phyloP scores from a whole-genome alignment of 306 rosid species.

The Prinsepia uniflora region DNA sequence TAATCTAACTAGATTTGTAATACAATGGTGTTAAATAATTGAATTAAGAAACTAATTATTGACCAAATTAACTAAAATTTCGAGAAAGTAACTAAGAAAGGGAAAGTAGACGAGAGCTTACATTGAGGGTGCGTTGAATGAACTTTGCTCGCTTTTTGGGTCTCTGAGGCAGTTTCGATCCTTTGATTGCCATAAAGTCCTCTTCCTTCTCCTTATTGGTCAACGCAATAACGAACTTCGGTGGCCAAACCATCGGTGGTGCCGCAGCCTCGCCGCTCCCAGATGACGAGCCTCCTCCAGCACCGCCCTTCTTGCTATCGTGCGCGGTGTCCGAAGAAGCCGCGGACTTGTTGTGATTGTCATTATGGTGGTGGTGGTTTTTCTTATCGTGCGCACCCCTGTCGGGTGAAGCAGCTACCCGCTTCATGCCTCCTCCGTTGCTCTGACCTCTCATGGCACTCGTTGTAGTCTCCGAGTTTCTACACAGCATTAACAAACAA shows the following conservation, averaged over 20 bases:
- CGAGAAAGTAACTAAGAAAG: neutral
- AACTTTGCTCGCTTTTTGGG: constrained; percentile 88
- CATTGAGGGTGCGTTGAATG: constrained; percentile 86
- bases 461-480: constrained; percentile 71
- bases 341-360: constrained; percentile 49
- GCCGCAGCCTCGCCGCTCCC: constrained; percentile 75
- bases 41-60: too few species aligned
- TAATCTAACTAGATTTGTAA: too few species aligned
- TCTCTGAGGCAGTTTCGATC: constrained; percentile 84
- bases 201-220: constrained; percentile 94
- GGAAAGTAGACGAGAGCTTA: constrained; percentile 40
- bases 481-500: constrained; percentile 21
- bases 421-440: constrained; percentile 52
- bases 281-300: constrained; percentile 59
- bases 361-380: constrained; percentile 23
- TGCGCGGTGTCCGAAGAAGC: constrained; percentile 88
- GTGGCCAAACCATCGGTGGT: constrained; percentile 69
- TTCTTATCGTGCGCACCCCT: constrained; percentile 90
- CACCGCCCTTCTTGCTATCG: constrained; percentile 76
- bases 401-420: constrained; percentile 81
- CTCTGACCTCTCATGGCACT: constrained; percentile 76
- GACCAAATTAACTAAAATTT: too few species aligned
- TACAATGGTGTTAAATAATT: neutral
- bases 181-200: constrained; percentile 87
- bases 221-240: constrained; percentile 83